Evolutionary conservation across 441 rosid genomes (phyloP).

Genomic region (Adansonia rubrostipa): DNA sequence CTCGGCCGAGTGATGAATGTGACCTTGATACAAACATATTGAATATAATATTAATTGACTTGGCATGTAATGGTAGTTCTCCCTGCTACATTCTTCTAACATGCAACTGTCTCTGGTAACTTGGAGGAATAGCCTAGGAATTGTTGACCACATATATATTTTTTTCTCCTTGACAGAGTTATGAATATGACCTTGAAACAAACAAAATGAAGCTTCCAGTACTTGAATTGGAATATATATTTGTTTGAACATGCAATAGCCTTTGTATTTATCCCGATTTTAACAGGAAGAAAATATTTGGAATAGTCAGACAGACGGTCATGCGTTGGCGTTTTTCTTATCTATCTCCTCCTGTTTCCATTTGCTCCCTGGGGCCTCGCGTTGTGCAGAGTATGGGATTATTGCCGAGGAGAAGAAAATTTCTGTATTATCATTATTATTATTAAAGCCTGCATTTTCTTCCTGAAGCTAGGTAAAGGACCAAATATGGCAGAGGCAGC

Average conservation of each 20-base stretch:
- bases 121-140: too few species aligned
- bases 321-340: neutral
- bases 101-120: too few species aligned
- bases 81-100: too few species aligned
- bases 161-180: neutral
- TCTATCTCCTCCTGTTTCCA: neutral
- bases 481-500: neutral
- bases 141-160: too few species aligned
- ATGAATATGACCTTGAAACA: neutral
- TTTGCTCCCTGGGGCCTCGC: too few species aligned
- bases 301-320: neutral
- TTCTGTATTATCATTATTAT: neutral
- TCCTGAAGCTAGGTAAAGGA: neutral
- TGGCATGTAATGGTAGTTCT: too few species aligned
- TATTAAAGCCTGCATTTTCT: neutral
- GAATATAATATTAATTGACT: too few species aligned
- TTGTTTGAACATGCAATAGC: too few species aligned
- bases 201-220: neutral
- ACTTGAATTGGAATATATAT: neutral
- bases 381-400: neutral
- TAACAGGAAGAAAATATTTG: too few species aligned
- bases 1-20: too few species aligned
- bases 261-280: too few species aligned
- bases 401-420: neutral
- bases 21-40: too few species aligned